Conservation (phyloP, 225 moss, liverwort and hornwort genomes). For the Marchantia polymorpha region DNA sequence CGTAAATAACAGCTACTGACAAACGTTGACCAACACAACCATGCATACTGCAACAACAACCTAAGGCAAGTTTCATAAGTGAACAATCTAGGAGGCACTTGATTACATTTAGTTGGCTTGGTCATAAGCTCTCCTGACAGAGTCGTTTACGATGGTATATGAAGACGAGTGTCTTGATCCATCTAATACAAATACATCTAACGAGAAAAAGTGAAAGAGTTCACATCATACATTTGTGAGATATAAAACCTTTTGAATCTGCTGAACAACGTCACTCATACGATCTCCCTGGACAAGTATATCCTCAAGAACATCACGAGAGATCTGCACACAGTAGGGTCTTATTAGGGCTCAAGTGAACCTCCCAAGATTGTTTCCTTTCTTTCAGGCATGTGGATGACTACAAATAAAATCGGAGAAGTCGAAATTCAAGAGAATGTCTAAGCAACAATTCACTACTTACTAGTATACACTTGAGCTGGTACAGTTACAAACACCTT, state of each 20-base stretch:
- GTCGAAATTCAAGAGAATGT: too few species aligned
- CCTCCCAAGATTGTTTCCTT: not conserved
- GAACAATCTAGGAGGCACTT: not conserved
- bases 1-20: not conserved
- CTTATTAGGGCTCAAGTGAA: not conserved
- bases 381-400: not conserved
- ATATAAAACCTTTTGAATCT: constrained; percentile 58
- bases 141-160: not conserved
- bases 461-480: not conserved
- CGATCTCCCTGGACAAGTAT: constrained; percentile 83
- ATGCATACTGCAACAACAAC: not conserved
- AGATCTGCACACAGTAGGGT: constrained; percentile 49
- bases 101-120: not conserved
- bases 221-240: constrained; percentile 10
- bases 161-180: not conserved
- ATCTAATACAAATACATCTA: not conserved
- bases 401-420: too few species aligned
- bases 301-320: constrained; percentile 78
- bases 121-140: not conserved
- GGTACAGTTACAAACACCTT: not conserved
- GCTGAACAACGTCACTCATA: constrained; percentile 89
- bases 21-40: not conserved
- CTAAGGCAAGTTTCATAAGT: not conserved
- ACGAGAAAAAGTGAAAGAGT: not conserved
- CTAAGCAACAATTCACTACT: not conserved